Percentiles rank a stretch among this genome's conserved stretches.
These are phyloP conservation scores for Dovyalis caffra DNA, from an alignment of 345 rosid genomes.

Conservation along the genomic window DNA sequence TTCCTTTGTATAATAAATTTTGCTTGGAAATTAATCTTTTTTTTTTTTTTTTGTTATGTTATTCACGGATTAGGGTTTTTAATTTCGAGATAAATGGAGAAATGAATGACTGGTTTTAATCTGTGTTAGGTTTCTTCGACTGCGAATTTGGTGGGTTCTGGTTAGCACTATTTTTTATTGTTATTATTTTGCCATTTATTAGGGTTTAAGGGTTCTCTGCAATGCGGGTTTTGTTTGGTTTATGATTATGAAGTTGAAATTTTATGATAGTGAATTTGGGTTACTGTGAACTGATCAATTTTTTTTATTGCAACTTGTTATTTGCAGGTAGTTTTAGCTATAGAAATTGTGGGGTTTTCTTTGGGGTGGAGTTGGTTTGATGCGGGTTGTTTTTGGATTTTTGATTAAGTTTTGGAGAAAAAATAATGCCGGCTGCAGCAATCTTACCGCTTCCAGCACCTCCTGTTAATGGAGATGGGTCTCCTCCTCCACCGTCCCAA, in stretches of 20 bases:
- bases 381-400: neutral
- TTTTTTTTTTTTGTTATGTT: neutral
- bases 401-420: neutral
- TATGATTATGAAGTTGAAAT: too few relatives aligned
- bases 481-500: constrained; percentile 62
- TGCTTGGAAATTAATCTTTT: neutral
- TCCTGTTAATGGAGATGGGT: constrained; percentile 57
- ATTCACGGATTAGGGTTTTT: neutral
- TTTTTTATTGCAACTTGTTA: neutral
- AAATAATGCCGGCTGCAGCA: constrained; percentile 48
- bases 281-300: neutral
- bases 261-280: neutral
- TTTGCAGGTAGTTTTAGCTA: neutral
- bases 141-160: neutral
- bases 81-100: neutral
- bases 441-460: constrained; percentile 84
- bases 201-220: too few relatives aligned
- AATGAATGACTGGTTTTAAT: neutral
- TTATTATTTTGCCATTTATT: too few relatives aligned
- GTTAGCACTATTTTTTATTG: too few relatives aligned
- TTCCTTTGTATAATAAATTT: too few relatives aligned
- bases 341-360: neutral
- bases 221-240: too few relatives aligned
- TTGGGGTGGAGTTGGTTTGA: neutral
- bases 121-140: neutral